Conservation (phyloP, 2,329 filamentous ascomycete species). For the Ophiostoma triangulosporum region DNA sequence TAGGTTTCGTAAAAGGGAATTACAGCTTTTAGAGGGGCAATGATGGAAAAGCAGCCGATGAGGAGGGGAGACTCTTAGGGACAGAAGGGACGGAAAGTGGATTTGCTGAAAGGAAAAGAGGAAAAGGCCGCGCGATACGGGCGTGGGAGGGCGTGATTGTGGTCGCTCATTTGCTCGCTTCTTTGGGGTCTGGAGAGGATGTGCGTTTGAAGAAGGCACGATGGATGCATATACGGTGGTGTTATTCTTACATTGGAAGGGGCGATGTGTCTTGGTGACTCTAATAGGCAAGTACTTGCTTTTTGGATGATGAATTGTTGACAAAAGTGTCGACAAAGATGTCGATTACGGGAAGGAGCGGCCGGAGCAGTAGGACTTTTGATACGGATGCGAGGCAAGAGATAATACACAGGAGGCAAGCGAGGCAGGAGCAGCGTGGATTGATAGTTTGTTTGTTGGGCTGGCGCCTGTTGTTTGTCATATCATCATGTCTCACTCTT, state of each 20-base stretch:
- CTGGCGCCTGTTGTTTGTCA: not conserved
- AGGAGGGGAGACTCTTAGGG: not conserved
- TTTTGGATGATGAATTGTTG: not conserved
- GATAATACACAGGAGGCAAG: not conserved
- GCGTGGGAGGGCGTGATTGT: conserved; percentile 6
- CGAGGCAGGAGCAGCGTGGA: conserved; percentile 1
- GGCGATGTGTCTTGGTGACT: not conserved
- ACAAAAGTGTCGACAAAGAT: not conserved
- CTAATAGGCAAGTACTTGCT: conserved; percentile 1
- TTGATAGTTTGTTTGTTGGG: conserved; percentile 2
- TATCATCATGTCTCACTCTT: not conserved
- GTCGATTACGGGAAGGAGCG: conserved; percentile 1
- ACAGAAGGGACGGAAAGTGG: not conserved
- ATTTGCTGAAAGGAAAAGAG: not conserved
- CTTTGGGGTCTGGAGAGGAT: not conserved
- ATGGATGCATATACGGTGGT: not conserved
- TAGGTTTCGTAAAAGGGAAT: conserved; percentile 5
- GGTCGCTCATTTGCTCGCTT: conserved; percentile 10
- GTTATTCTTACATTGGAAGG: not conserved
- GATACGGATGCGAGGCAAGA: conserved; percentile 1
- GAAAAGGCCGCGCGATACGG: not conserved
- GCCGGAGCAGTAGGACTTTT: conserved; percentile 2
- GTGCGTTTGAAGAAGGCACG: not conserved
- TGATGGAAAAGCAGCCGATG: not conserved
- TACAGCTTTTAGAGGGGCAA: conserved; percentile 12